Base-by-base conservation (phyloP, 805 yeast genomes). In the Kodamaea neixiangensis region DNA sequence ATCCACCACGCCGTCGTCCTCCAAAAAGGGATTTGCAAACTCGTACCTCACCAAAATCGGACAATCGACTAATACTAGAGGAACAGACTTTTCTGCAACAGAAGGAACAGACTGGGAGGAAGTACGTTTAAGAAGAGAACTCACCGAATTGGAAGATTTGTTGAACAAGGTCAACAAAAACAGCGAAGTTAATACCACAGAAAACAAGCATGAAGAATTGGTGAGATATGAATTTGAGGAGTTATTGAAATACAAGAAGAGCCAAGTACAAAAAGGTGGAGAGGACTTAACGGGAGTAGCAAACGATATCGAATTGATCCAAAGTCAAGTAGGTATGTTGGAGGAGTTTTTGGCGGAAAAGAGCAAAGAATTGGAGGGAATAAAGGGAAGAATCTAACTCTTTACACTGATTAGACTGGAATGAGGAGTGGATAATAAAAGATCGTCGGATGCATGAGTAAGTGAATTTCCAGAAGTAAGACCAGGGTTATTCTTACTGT, bases 21-120 rank as follows among this genome's bases (percentile, higher is more conserved):
- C 55, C 50, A 62, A 61, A 46, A 67, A 66, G 56, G 59, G 74
- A 9, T 83, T 83, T 73, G 86, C 86, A 13, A 75, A 77, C 52
- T 72, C 69, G 57, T 84, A 82, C 61, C 66, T 83, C 52, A 74
- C 71, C 54, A 77, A 85, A 64, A 71, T 86, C 52, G 86, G 90
- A 14, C 73, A 68, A 45, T 71, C 80, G n/a, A 63, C 68, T 22
- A 68, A 64, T 43, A 61, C 74, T 3, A 68, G 69, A 25, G 91
- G 90, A 5, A 84, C 91, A 0, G 92, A 89, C 64, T 86, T 87
- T 63, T 80, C 86, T 3, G 77, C 83, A 1, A 85, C 83, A 3
- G 80, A 81, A 59, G 91, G 86, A n/a, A 83, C 90, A 1, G 97
- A 91, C 62, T 90, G 97, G 96, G 97, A 92, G 66, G 90, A 87